Conservation (phyloP, 169 alveolate species). For the Plasmodium adleri region DNA sequence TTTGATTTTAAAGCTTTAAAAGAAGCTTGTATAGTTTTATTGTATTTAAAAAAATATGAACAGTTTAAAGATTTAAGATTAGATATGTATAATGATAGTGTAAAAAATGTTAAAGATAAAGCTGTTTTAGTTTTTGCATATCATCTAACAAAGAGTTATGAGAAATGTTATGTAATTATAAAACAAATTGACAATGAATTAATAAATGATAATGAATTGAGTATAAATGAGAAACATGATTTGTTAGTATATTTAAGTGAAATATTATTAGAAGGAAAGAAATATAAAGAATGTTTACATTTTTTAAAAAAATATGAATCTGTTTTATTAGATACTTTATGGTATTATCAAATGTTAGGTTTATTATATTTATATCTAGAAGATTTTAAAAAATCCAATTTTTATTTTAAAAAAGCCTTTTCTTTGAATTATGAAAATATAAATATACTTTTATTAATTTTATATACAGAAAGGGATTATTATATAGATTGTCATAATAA, state of each 20-base stretch:
- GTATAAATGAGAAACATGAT: conserved; percentile 35
- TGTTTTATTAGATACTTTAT: conserved; percentile 14
- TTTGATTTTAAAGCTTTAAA: conserved; percentile 64
- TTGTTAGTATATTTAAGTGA: conserved; percentile 40
- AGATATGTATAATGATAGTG: conserved; percentile 59
- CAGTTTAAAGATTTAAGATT: conserved; percentile 52
- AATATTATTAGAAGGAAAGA: conserved; percentile 64
- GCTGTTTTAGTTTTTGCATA: conserved; percentile 48
- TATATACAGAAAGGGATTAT: conserved; percentile 32
- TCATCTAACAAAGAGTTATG: conserved; percentile 45
- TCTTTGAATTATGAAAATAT: conserved; percentile 54
- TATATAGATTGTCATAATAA: not conserved
- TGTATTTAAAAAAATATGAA: conserved; percentile 54
- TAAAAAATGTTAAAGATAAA: conserved; percentile 43
- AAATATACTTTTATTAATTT: conserved; percentile 29
- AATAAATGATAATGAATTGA: conserved; percentile 17
- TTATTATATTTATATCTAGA: conserved; percentile 37
- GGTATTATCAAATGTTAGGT: conserved; percentile 62
- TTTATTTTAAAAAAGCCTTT: conserved; percentile 59
- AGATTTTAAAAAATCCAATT: conserved; percentile 33
- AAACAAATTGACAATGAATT: conserved; percentile 54
- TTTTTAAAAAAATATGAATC: conserved; percentile 21
- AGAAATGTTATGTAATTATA: conserved; percentile 41
- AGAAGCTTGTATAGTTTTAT: conserved; percentile 45
- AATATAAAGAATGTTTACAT: conserved; percentile 33